Evolutionary conservation across 2,329 filamentous ascomycete genomes (phyloP).

Genomic region (Chaetomium sp.): DNA sequence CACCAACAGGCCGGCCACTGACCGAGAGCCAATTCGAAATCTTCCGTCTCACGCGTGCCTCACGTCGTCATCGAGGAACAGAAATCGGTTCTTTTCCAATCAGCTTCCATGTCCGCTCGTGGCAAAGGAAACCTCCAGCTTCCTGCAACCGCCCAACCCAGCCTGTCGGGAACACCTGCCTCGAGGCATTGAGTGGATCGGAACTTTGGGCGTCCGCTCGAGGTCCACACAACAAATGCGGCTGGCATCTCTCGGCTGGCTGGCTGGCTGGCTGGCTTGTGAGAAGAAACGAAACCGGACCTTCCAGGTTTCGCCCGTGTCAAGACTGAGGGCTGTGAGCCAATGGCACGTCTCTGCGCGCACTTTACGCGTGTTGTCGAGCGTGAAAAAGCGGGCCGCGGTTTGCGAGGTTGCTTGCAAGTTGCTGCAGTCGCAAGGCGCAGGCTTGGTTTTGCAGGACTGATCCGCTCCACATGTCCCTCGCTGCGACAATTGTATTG

Average conservation of each 20-base stretch:
- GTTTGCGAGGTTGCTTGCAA: neutral
- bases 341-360: slow-evolving; percentile 12
- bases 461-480: neutral
- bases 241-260: too few relatives aligned
- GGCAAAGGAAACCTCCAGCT: slow-evolving; percentile 3
- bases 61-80: neutral
- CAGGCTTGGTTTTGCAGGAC: neutral
- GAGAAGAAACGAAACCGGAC: neutral
- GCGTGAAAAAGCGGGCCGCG: neutral
- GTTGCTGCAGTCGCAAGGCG: slow-evolving; percentile 7
- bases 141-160: slow-evolving; percentile 11
- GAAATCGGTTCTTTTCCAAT: slow-evolving; percentile 6
- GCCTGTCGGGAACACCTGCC: slow-evolving; percentile 1
- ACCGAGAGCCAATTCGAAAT: neutral
- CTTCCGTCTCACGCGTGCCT: too few relatives aligned
- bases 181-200: too few relatives aligned
- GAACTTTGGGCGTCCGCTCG: too few relatives aligned
- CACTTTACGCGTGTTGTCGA: slow-evolving; percentile 12
- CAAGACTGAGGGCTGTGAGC: neutral
- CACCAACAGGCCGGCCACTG: neutral
- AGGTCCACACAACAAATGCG: too few relatives aligned
- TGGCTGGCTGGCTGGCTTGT: too few relatives aligned
- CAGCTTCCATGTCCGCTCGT: neutral
- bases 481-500: slow-evolving; percentile 3
- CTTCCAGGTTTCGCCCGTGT: neutral